Conservation (phyloP, 305 asterid species). For the Solanum chacoense region DNA sequence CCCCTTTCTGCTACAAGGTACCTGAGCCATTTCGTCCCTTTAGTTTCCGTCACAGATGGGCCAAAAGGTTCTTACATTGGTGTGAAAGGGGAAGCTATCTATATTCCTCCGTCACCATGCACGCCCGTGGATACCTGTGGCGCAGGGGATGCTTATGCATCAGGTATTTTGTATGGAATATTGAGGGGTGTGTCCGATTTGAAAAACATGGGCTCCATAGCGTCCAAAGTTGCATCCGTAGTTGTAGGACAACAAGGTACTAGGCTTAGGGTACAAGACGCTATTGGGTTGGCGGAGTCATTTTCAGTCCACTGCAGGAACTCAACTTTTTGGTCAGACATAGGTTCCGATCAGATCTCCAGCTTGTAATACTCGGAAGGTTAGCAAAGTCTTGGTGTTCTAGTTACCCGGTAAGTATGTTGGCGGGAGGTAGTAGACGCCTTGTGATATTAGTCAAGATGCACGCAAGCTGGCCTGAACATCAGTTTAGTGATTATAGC, state of each 20-base stretch:
- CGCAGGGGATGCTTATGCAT: slow-evolving; percentile 98
- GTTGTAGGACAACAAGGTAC: slow-evolving; percentile 97
- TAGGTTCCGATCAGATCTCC: slow-evolving; percentile 74
- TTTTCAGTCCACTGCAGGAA: slow-evolving; percentile 36
- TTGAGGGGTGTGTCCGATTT: slow-evolving; percentile 55
- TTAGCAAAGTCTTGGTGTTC: background rate
- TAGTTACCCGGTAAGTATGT: background rate
- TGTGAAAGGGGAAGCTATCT: slow-evolving; percentile 82
- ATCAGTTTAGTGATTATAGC: background rate
- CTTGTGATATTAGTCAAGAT: background rate
- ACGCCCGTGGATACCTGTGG: slow-evolving; percentile 85
- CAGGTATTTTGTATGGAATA: slow-evolving; percentile 78
- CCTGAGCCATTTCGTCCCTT: slow-evolving; percentile 90
- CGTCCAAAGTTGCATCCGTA: slow-evolving; percentile 82
- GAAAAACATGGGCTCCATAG: slow-evolving; percentile 68
- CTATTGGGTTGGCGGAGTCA: slow-evolving; percentile 44
- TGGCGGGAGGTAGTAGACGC: background rate
- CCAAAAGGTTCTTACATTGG: slow-evolving; percentile 92
- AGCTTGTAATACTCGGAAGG: slow-evolving; percentile 34
- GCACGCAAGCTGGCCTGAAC: background rate
- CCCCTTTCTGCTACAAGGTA: slow-evolving; percentile 75
- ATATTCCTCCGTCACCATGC: slow-evolving; percentile 86
- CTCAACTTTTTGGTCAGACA: slow-evolving; percentile 46
- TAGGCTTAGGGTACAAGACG: slow-evolving; percentile 73
- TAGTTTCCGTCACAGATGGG: slow-evolving; percentile 93